These are phyloP conservation scores for Leptosphaerulina australis DNA, from an alignment of 2,329 filamentous ascomycete species.

Conservation along the genomic window DNA sequence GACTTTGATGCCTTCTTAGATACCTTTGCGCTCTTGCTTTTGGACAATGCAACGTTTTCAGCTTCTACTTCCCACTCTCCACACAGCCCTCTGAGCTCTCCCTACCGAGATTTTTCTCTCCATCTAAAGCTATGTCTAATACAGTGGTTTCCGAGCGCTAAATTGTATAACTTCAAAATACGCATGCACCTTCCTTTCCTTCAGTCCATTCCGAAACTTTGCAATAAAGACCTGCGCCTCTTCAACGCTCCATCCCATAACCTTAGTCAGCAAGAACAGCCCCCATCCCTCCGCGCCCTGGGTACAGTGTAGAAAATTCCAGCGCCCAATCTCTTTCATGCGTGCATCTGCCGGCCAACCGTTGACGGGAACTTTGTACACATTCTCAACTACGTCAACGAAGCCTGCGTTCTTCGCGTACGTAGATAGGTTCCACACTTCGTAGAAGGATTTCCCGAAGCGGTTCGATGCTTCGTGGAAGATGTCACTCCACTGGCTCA, in stretches of 20 bases:
- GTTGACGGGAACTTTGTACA: constrained; percentile 40
- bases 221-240: constrained; percentile 54
- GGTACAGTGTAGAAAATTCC: constrained; percentile 41
- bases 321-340: constrained; percentile 43
- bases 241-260: constrained; percentile 46
- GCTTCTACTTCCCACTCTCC: background rate
- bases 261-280: constrained; percentile 35
- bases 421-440: constrained; percentile 33
- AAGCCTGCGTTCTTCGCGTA: constrained; percentile 39
- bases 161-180: constrained; percentile 36
- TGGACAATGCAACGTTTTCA: background rate
- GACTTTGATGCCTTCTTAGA: constrained; percentile 8
- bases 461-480: constrained; percentile 32
- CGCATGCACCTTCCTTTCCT: constrained; percentile 40
- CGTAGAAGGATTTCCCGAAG: constrained; percentile 37
- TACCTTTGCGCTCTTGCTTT: constrained; percentile 13
- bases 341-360: constrained; percentile 37
- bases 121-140: background rate
- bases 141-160: constrained; percentile 11
- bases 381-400: constrained; percentile 31
- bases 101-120: background rate
- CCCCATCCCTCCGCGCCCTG: constrained; percentile 39
- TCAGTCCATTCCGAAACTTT: constrained; percentile 40
- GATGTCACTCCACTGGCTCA: constrained; percentile 33
- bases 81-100: background rate